phyloP scores from a whole-genome alignment of 305 asterid species.

The Andrographis paniculata region DNA sequence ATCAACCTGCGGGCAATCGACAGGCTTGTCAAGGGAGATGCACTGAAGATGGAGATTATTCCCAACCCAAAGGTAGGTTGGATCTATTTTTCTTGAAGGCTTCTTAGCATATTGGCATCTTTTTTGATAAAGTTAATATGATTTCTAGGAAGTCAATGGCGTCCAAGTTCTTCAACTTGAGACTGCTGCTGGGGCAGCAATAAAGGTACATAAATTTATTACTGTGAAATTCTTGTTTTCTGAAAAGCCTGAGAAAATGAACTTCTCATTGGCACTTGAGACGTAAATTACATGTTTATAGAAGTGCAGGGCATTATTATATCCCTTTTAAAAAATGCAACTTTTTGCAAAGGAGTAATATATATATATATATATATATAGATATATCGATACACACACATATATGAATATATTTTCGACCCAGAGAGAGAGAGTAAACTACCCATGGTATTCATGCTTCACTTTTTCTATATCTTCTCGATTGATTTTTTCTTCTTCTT shows the following conservation, averaged over 20 bases:
- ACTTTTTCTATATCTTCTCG: no score
- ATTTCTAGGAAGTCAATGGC: slow-evolving; percentile 81
- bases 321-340: no score
- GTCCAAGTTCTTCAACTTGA: slow-evolving; percentile 93
- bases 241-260: no score
- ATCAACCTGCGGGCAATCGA: slow-evolving; percentile 76
- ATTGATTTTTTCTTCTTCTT: no score
- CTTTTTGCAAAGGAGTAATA: no score
- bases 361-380: no score
- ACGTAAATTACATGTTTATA: neutral
- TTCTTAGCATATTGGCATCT: neutral
- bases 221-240: neutral
- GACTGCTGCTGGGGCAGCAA: slow-evolving; percentile 99
- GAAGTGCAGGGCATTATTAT: no score
- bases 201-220: slow-evolving; percentile 46
- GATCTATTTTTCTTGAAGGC: slow-evolving; percentile 7
- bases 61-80: slow-evolving; percentile 85
- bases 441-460: no score
- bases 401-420: no score
- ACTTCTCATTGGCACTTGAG: no score
- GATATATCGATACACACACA: no score
- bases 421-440: no score
- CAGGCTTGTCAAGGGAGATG: slow-evolving; percentile 70
- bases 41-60: slow-evolving; percentile 91
- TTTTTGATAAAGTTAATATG: slow-evolving; percentile 11